These are phyloP conservation scores for Caryopteris hybrid DNA, from an alignment of 305 asterid genomes.

Conservation along the genomic window DNA sequence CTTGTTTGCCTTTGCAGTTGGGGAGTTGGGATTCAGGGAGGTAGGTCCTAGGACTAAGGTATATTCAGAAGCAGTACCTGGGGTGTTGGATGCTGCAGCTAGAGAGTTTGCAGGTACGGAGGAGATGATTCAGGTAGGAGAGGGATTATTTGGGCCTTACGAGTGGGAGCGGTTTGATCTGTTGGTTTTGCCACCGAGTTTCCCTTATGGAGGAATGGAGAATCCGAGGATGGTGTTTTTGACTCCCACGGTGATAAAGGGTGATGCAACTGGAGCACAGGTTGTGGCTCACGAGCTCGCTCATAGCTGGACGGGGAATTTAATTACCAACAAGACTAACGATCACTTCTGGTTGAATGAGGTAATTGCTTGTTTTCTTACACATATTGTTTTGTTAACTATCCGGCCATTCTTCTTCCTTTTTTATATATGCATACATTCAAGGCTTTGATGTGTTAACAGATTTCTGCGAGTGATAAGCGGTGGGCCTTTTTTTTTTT, in stretches of 20 bases:
- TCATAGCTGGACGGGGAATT: constrained; percentile 97
- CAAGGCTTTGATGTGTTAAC: neutral
- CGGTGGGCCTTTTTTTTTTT: too few species aligned
- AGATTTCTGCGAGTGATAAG: neutral
- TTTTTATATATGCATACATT: neutral
- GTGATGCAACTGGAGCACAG: constrained; percentile 79
- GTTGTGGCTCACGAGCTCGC: constrained; percentile 98
- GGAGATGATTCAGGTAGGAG: constrained; percentile 87
- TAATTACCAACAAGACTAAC: constrained; percentile 86
- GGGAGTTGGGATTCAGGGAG: constrained; percentile 81
- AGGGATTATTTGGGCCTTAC: constrained; percentile 77
- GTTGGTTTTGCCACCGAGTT: constrained; percentile 94
- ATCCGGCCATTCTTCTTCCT: neutral
- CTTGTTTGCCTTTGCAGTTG: constrained; percentile 90
- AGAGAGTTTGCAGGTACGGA: constrained; percentile 82
- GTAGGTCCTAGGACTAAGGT: constrained; percentile 89
- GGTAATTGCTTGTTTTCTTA: constrained; percentile 34
- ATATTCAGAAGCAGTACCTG: constrained; percentile 54
- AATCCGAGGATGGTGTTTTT: constrained; percentile 89
- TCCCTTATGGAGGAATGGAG: constrained; percentile 96
- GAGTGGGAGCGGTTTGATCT: constrained; percentile 97
- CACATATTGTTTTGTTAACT: neutral
- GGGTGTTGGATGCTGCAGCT: constrained; percentile 65
- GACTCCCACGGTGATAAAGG: constrained; percentile 90
- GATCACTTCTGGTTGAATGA: constrained; percentile 98